Evolutionary conservation across 2,329 filamentous ascomycete species (phyloP).

Genomic region (Cytospora paraplurivora): DNA sequence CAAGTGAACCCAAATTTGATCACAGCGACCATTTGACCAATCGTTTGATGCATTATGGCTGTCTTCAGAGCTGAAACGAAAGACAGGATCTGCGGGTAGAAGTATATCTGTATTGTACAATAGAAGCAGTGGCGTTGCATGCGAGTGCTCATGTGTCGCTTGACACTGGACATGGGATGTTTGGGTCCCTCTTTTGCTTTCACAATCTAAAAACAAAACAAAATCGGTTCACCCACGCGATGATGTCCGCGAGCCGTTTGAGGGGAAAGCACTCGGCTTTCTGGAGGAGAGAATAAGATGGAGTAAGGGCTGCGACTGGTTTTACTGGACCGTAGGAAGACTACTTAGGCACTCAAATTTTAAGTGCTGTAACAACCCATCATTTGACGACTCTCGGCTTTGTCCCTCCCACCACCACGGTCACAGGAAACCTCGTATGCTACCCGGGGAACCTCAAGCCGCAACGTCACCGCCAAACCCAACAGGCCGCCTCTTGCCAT

Average conservation of each 20-base stretch:
- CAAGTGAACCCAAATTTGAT: slow-evolving; percentile 32
- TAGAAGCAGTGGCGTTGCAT: slow-evolving; percentile 23
- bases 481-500: slow-evolving; percentile 73
- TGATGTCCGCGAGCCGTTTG: neutral
- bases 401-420: neutral
- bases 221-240: slow-evolving; percentile 2
- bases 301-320: too few species aligned
- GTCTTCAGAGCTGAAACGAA: neutral
- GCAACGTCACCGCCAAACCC: slow-evolving; percentile 81
- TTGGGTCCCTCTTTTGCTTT: neutral
- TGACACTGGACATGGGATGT: slow-evolving; percentile 20
- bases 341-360: neutral
- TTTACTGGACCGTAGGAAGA: too few species aligned
- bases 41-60: neutral
- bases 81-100: neutral
- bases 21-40: neutral
- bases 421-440: neutral
- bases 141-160: slow-evolving; percentile 15
- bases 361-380: neutral
- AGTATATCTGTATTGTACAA: slow-evolving; percentile 18
- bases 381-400: neutral
- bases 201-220: neutral
- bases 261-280: neutral
- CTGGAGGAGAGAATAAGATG: neutral
- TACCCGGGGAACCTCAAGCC: slow-evolving; percentile 2